These are phyloP conservation scores for Catharanthus roseus DNA, from an alignment of 257 asterid species.

Conservation along the genomic window DNA sequence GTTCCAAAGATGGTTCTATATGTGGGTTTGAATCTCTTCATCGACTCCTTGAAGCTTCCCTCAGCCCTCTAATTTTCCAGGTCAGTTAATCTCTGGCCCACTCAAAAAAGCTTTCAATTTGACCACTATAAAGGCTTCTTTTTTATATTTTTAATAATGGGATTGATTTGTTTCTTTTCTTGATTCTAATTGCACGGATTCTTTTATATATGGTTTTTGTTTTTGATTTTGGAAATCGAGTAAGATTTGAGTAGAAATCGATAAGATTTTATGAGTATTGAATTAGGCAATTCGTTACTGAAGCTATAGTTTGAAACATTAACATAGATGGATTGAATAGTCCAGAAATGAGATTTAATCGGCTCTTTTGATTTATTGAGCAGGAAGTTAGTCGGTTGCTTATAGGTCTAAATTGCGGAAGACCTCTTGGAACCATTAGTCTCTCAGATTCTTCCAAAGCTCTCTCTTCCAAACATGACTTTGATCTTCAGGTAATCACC, in stretches of 20 bases:
- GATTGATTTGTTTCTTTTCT: no score
- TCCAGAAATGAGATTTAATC: not conserved
- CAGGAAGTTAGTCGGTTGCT: slow-evolving; percentile 85
- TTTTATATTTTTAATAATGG: not conserved
- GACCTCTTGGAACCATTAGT: slow-evolving; percentile 39
- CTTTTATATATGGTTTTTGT: no score
- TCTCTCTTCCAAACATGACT: slow-evolving; percentile 58
- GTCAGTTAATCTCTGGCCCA: slow-evolving; percentile 22
- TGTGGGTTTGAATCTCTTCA: slow-evolving; percentile 86
- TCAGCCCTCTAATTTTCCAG: slow-evolving; percentile 69
- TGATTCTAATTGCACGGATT: no score
- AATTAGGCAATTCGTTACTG: not conserved
- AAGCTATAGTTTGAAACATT: not conserved
- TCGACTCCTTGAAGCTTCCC: slow-evolving; percentile 70
- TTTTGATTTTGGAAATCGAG: no score
- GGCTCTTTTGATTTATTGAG: not conserved
- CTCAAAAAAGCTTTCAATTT: not conserved
- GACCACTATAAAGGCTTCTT: not conserved
- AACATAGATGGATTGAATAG: no score
- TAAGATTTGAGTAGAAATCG: no score
- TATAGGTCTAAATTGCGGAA: slow-evolving; percentile 78
- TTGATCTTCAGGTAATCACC: slow-evolving; percentile 76
- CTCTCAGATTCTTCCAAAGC: slow-evolving; percentile 50
- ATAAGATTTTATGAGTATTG: not conserved
- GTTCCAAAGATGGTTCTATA: slow-evolving; percentile 53